Evolutionary conservation across 371 early-diverging fungal genomes (phyloP).

Genomic region (Phascolomyces articulosus): DNA sequence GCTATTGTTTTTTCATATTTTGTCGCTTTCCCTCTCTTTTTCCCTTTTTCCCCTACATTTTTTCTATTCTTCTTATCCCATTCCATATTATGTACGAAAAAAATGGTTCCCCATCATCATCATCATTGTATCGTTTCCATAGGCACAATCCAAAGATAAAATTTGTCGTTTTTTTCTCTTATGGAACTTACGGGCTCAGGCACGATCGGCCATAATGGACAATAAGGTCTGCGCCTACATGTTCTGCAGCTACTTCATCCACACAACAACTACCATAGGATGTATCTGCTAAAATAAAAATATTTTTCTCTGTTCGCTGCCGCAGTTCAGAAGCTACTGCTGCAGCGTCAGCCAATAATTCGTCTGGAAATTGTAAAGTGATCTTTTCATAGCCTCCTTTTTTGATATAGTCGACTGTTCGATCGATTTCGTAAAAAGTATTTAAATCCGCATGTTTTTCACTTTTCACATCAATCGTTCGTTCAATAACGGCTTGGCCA

Average conservation of each 20-base stretch:
- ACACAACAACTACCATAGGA: constrained; percentile 97
- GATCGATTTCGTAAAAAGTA: constrained; percentile 69
- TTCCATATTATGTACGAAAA: too few species aligned
- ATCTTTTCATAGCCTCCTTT: constrained; percentile 59
- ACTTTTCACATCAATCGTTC: constrained; percentile 53
- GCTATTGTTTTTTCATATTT: too few species aligned
- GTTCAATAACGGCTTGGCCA: constrained; percentile 63
- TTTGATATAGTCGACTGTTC: constrained; percentile 57
- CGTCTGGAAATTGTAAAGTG: constrained; percentile 95
- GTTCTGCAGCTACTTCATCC: constrained; percentile 94
- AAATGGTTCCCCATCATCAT: too few species aligned
- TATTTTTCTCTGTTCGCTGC: constrained; percentile 41
- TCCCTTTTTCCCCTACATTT: neutral
- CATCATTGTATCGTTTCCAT: too few species aligned
- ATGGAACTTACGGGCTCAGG: constrained; percentile 70
- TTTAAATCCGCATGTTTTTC: constrained; percentile 43
- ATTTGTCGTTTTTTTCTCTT: too few species aligned
- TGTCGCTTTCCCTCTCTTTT: neutral
- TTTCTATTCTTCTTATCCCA: too few species aligned
- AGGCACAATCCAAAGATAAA: too few species aligned
- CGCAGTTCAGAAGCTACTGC: constrained; percentile 59
- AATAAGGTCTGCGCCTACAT: constrained; percentile 80
- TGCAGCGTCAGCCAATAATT: constrained; percentile 74
- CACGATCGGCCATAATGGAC: constrained; percentile 95
- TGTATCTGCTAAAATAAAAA: constrained; percentile 90